Percentiles rank a stretch among this genome's conserved stretches.
These are phyloP conservation scores for Cercospora sp. DNA, from an alignment of 2,329 filamentous ascomycete species.

Conservation along the genomic window DNA sequence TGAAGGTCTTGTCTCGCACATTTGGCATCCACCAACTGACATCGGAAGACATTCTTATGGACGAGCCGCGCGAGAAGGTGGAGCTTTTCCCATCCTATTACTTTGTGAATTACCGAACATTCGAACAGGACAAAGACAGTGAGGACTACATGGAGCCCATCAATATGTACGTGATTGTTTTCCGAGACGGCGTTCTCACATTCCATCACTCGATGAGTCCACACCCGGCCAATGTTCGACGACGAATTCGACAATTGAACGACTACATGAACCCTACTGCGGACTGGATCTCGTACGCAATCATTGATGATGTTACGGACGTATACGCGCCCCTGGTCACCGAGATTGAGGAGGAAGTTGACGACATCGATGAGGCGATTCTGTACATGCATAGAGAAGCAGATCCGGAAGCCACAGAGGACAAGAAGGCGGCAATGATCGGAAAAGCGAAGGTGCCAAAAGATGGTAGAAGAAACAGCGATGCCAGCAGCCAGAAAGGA, in stretches of 20 bases:
- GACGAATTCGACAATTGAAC: conserved; percentile 86
- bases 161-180: conserved; percentile 97
- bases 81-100: conserved; percentile 98
- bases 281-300: conserved; percentile 97
- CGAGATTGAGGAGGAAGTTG: conserved; percentile 90
- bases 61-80: conserved; percentile 96
- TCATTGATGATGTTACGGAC: conserved; percentile 98
- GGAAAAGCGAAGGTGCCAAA: conserved; percentile 15
- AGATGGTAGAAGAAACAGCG: conserved; percentile 28
- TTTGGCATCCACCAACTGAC: conserved; percentile 97
- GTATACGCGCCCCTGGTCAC: conserved; percentile 92
- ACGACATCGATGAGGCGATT: conserved; percentile 93
- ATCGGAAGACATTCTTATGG: conserved; percentile 93
- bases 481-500: conserved; percentile 33
- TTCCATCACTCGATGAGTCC: conserved; percentile 98
- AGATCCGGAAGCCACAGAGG: conserved; percentile 38
- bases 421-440: conserved; percentile 35
- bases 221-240: conserved; percentile 91
- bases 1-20: conserved; percentile 87
- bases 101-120: conserved; percentile 97
- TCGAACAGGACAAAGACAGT: conserved; percentile 88
- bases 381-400: conserved; percentile 70
- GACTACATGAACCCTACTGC: conserved; percentile 91
- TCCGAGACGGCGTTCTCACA: conserved; percentile 89
- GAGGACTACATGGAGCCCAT: conserved; percentile 92